phyloP scores from a whole-genome alignment of 352 stramenopile species.

The Phytophthora brassicae region DNA sequence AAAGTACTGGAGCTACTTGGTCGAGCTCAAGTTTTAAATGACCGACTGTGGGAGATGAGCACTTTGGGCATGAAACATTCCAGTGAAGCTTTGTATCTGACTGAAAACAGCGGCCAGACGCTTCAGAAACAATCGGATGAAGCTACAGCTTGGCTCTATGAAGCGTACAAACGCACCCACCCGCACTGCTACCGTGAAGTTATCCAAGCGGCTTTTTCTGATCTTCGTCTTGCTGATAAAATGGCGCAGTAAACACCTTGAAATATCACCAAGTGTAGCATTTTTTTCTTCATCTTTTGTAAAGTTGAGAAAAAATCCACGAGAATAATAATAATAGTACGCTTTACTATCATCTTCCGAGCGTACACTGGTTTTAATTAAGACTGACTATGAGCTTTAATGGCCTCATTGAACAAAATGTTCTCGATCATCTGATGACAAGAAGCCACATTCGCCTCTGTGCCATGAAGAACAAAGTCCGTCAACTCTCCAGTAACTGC shows the following conservation, averaged over 20 bases:
- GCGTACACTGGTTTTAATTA: constrained; percentile 6
- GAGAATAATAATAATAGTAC: constrained; percentile 22
- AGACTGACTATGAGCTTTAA: constrained; percentile 27
- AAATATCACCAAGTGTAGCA: neutral
- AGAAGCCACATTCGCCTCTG: constrained; percentile 36
- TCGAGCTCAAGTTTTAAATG: constrained; percentile 43
- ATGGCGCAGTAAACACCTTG: constrained; percentile 20
- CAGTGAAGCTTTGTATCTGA: constrained; percentile 43
- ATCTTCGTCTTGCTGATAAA: constrained; percentile 39
- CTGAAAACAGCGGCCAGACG: constrained; percentile 41
- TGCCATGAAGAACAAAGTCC: constrained; percentile 43
- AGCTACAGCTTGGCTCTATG: constrained; percentile 45
- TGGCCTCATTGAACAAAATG: constrained; percentile 44
- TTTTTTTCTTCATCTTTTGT: no score
- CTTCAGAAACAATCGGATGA: constrained; percentile 49
- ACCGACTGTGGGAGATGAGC: constrained; percentile 49
- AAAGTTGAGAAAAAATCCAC: neutral
- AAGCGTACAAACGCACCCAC: constrained; percentile 48
- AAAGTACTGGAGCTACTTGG: constrained; percentile 56
- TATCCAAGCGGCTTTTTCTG: constrained; percentile 45
- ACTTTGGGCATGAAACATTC: constrained; percentile 46
- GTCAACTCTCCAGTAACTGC: constrained; percentile 34
- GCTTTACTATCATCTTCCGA: no score
- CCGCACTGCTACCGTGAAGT: constrained; percentile 60
- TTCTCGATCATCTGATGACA: constrained; percentile 60